phyloP scores from a whole-genome alignment of 129 eudicot genomes.

The Centella asiatica region DNA sequence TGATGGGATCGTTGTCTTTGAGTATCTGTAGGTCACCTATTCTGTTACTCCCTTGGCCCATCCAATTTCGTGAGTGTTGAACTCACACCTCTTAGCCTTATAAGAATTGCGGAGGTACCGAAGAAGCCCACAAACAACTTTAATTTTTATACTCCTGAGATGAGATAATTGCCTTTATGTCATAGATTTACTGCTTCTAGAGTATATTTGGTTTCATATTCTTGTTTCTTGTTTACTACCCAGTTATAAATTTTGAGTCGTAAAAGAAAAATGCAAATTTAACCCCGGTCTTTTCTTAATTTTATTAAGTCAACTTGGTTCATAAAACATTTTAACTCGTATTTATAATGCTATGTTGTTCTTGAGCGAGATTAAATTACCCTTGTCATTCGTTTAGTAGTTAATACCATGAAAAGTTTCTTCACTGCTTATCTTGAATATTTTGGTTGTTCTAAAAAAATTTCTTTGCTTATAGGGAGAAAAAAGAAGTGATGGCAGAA shows the following conservation, averaged over 20 bases:
- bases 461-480: constrained; percentile 55
- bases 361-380: background rate
- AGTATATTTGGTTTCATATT: background rate
- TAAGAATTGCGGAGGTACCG: background rate
- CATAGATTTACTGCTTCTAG: background rate
- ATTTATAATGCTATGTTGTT: constrained; percentile 1
- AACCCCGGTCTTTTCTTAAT: background rate
- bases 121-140: background rate
- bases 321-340: background rate
- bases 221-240: background rate
- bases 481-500: constrained; percentile 94
- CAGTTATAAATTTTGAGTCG: background rate
- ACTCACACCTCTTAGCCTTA: background rate
- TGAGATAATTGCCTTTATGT: background rate
- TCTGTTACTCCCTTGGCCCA: background rate
- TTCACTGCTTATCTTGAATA: background rate
- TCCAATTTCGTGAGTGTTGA: background rate
- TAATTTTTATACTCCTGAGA: too few relatives aligned
- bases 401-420: too few relatives aligned
- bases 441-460: background rate
- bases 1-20: too few relatives aligned
- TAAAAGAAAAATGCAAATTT: too few relatives aligned
- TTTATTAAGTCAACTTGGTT: too few relatives aligned
- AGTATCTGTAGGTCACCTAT: background rate
- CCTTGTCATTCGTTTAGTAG: too few relatives aligned